A percentile compares a stretch with the other conserved stretches of the same genome.
phyloP scores from a whole-genome alignment of 2,329 filamentous ascomycete species.

The Beauveria australis region DNA sequence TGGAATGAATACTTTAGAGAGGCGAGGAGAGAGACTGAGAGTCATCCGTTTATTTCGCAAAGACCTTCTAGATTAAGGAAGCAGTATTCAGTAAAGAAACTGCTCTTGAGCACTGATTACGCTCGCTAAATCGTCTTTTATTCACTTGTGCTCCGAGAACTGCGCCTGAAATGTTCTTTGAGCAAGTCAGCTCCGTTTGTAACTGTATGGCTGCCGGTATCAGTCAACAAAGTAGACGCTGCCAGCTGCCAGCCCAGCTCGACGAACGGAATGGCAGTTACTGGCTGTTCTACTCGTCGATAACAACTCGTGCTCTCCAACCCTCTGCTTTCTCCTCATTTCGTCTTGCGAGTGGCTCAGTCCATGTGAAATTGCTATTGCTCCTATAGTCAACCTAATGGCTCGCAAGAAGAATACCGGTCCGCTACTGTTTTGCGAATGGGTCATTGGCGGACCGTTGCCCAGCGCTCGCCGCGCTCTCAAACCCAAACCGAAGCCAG shows the following conservation, averaged over 20 bases:
- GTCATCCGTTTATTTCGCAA: background rate
- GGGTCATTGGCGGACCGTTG: constrained; percentile 31
- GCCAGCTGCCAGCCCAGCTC: background rate
- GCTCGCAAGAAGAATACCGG: constrained; percentile 1
- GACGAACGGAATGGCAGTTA: background rate
- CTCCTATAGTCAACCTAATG: background rate
- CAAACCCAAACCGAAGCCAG: constrained; percentile 16
- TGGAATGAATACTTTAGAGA: background rate
- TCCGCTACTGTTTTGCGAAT: constrained; percentile 28
- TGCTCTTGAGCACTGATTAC: background rate
- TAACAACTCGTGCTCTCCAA: no score
- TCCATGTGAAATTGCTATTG: background rate
- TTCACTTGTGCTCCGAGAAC: background rate
- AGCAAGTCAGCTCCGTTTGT: background rate
- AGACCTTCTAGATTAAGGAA: background rate
- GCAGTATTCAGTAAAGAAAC: background rate
- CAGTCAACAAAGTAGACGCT: background rate
- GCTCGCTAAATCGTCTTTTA: background rate
- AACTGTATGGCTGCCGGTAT: background rate
- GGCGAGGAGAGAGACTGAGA: background rate
- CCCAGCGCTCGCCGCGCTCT: constrained; percentile 19
- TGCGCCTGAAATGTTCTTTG: background rate
- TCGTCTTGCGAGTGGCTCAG: no score
- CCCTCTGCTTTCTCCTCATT: no score
- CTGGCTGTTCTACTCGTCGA: background rate